Conservation (phyloP, 768 basidiomycete genomes). For the Sarcomyxa edulis region DNA sequence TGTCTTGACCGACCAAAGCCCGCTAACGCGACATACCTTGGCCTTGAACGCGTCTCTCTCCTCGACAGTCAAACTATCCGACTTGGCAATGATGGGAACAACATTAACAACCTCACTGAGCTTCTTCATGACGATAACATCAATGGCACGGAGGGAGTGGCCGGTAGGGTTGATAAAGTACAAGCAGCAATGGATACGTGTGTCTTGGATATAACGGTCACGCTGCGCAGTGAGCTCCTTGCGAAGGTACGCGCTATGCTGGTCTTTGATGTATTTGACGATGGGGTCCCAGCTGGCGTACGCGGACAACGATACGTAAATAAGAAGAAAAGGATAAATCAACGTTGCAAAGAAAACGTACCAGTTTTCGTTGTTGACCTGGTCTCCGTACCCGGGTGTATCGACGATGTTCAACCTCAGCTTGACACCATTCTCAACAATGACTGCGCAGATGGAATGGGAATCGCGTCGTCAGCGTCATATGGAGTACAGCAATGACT, state of each 20-base stretch:
- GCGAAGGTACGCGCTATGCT: constrained; percentile 96
- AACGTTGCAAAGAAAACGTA: constrained; percentile 27
- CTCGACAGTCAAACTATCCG: constrained; percentile 89
- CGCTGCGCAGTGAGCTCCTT: constrained; percentile 99
- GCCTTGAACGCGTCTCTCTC: constrained; percentile 92
- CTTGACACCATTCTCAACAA: constrained; percentile 93
- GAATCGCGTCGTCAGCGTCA: background rate
- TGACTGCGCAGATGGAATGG: constrained; percentile 46
- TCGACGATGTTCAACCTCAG: constrained; percentile 97
- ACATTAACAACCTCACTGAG: constrained; percentile 98
- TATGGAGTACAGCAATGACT: constrained; percentile 19
- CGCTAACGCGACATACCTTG: constrained; percentile 45
- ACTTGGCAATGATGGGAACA: constrained; percentile 98
- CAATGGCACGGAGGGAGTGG: constrained; percentile 92
- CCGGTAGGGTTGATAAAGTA: constrained; percentile 99
- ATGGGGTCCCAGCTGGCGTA: constrained; percentile 93
- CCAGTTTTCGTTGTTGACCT: constrained; percentile 99
- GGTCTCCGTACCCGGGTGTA: constrained; percentile 97
- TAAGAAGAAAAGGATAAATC: constrained; percentile 4
- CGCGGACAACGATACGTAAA: constrained; percentile 5
- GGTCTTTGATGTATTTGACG: constrained; percentile 98
- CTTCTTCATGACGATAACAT: constrained; percentile 99
- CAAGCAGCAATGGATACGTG: constrained; percentile 95
- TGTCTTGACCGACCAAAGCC: background rate
- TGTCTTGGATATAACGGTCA: constrained; percentile 97